Evolutionary conservation across 441 rosid species (phyloP), one percentile per base, ranked within the genome.

Genomic region (Biscutella auriculata): DNA sequence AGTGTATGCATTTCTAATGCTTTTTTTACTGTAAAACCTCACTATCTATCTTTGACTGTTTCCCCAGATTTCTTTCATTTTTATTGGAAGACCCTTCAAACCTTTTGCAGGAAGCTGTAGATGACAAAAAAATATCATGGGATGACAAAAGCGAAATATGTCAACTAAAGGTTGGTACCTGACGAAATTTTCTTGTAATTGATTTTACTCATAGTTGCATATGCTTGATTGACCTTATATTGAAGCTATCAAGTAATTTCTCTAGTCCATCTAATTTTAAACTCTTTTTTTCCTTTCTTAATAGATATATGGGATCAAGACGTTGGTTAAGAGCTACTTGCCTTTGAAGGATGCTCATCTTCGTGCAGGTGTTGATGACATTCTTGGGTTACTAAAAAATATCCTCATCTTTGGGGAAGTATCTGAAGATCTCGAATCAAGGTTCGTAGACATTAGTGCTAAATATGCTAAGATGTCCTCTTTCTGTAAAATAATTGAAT

Each of bases 321-420:
- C 95, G 48, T 73, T 95, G 72, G 99, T 91, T 51, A 91, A 88
- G 73, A 88, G 97, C 77, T 88, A 83, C 74, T 79, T 95, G 80
- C 98, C 99, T 32, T 76, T 78, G 13, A 95, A 91, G 70, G 99
- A 91, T 78, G 87, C 90, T 50, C 98, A 88, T 69, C 95, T 95
- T 71, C 98, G 98, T 35, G 80, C 77, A 53, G 93, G 83, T 57
- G 82, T 95, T 53, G 87, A 83, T 65, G 77, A 68, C 53, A 91
- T 91, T 75, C 60, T 95, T 52, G 81, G 68, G 50, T 73, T 80
- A 63, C 82, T 95, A 8, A 79, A 76, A 74, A 85, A 75, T 71
- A 35, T 88, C 35, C 88, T 91, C 72, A 57, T 75, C 48, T 76
- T 65, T 73, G 99, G 97, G 63, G 99, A 95, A 75, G 64, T 82